Evolutionary conservation across 805 yeast genomes (phyloP), one percentile per base, ranked within the genome.

Genomic region (Cyberlindnera maritima): DNA sequence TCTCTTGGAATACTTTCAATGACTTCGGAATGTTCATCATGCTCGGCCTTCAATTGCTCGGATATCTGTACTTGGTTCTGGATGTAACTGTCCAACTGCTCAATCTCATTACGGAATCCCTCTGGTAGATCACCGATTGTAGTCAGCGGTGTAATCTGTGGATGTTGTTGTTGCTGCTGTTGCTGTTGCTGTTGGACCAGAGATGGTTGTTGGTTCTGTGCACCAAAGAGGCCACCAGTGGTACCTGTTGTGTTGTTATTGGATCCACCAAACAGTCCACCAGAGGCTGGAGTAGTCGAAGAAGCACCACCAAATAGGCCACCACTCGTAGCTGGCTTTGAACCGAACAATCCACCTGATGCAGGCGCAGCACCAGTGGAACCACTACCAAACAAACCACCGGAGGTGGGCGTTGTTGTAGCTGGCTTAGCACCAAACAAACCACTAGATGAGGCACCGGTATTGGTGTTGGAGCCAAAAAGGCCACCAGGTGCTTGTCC

Each of bases 1-100:
- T 87, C 95, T 55, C 83, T 75, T 5, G 94, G 94, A 44, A 87
- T 80, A 44, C 90, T 80, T 32, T 74, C 78, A 37, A 87, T 78
- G 37, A 86, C 69, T 49, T 76, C 81, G 38, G 75, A 72, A 55
- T 87, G 95, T 33, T 79, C 80, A n/a, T 65, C 66, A 48, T 76
- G 72, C 53, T 82, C 85, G 7, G 80, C 75, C 53, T 81, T 78
- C 51, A 87, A 67, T 25, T 80, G 80, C 43, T 85, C 85, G 2
- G 90, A 83, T 43, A 85, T 82, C 41, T 80, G 75, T 36, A 85
- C 85, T 65, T 87, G 95, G 31, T 78, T 77, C 59, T 83, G 85
- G 41, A 87, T 83, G 60, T 83, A 85, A 47, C 78, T 75, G 63
- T 87, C 89, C 47, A 87, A 67, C 52, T 82, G 81, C 62, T 83